phyloP scores from a whole-genome alignment of 768 basidiomycete genomes.

The Cyathus striatus region DNA sequence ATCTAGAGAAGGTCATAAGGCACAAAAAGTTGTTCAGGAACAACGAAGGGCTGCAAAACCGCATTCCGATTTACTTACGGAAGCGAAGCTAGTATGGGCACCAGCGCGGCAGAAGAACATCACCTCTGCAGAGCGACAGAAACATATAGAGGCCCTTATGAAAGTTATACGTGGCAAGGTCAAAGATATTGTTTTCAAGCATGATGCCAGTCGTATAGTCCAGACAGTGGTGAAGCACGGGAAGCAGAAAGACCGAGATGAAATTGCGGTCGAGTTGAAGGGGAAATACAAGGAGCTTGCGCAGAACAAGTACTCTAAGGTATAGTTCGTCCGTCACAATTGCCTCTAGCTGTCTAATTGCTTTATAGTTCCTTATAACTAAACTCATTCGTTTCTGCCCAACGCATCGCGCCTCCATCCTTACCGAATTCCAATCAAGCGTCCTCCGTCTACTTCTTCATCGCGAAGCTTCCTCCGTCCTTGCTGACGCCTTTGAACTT shows the following conservation, averaged over 20 bases:
- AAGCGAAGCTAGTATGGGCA: constrained; percentile 78
- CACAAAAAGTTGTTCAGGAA: constrained; percentile 58
- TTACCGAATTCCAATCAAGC: constrained; percentile 72
- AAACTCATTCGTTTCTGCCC: constrained; percentile 79
- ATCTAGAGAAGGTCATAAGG: constrained; percentile 65
- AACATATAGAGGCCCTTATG: constrained; percentile 73
- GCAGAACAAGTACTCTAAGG: constrained; percentile 90
- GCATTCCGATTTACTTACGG: constrained; percentile 59
- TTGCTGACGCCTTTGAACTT: constrained; percentile 87
- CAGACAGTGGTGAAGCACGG: constrained; percentile 83
- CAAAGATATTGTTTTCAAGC: constrained; percentile 84
- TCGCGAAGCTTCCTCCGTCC: constrained; percentile 74
- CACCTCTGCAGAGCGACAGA: constrained; percentile 63
- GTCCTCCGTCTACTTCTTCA: constrained; percentile 79
- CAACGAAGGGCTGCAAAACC: constrained; percentile 77
- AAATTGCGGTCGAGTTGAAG: constrained; percentile 79
- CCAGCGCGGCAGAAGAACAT: constrained; percentile 71
- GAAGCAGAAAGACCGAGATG: constrained; percentile 65
- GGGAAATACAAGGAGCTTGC: constrained; percentile 74
- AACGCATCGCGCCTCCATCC: constrained; percentile 66
- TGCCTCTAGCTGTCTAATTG: not conserved
- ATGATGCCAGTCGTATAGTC: constrained; percentile 85
- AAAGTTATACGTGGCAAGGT: constrained; percentile 73
- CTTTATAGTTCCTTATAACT: constrained; percentile 64
- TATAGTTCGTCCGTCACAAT: constrained; percentile 20